Percentiles rank a stretch among this genome's conserved stretches.
Conservation (phyloP, 192 early-diverging fungal species). For the Backusella tarrabulga region DNA sequence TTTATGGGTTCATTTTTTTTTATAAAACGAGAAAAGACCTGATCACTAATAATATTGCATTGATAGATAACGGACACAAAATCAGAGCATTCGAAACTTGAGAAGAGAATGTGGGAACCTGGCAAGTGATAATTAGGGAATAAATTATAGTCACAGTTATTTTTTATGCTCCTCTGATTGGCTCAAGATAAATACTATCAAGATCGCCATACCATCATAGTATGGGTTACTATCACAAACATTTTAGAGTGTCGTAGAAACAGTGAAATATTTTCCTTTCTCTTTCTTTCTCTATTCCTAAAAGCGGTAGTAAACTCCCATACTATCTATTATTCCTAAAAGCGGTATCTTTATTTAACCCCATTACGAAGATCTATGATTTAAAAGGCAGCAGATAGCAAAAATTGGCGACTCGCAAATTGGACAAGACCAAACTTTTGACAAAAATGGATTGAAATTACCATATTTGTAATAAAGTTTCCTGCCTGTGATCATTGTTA, state of each 20-base stretch:
- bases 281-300: not conserved
- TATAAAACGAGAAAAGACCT: not conserved
- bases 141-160: not conserved
- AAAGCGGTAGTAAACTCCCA: not conserved
- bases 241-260: not conserved
- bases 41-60: not conserved
- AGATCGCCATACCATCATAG: not conserved
- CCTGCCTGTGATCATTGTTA: not conserved
- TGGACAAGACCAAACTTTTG: not conserved
- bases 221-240: not conserved
- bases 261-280: not conserved
- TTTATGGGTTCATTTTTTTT: not conserved
- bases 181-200: not conserved
- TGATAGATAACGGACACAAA: slow-evolving; percentile 3
- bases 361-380: not conserved
- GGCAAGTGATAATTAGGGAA: not conserved
- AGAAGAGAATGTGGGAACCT: not conserved
- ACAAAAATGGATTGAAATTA: slow-evolving; percentile 3
- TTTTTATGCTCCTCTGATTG: not conserved
- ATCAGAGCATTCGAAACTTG: slow-evolving; percentile 3
- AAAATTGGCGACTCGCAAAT: not conserved
- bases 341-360: slow-evolving; percentile 2
- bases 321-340: not conserved
- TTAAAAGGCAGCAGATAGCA: not conserved
- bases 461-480: slow-evolving; percentile 5